A percentile compares a stretch with the other conserved stretches of the same genome.
Evolutionary conservation across 2,329 filamentous ascomycete species (phyloP).

Genomic region (Colletotrichum truncatum): DNA sequence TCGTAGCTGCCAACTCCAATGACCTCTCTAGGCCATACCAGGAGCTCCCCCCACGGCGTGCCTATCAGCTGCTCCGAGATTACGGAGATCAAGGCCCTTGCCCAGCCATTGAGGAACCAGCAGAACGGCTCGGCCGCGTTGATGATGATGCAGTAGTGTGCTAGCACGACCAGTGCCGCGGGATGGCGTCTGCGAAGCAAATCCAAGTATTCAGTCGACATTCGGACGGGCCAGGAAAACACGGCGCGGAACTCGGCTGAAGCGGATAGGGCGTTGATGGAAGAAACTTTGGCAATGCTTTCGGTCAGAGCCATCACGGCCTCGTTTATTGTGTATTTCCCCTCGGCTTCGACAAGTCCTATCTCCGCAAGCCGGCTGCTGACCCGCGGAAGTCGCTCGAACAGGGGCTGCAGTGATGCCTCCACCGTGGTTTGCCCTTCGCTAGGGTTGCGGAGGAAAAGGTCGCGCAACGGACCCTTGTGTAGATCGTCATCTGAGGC

Average conservation of each 20-base stretch:
- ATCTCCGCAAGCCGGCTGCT: background rate
- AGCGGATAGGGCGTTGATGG: slow-evolving; percentile 23
- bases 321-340: slow-evolving; percentile 19
- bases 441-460: slow-evolving; percentile 30
- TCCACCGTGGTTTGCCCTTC: slow-evolving; percentile 9
- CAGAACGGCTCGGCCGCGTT: slow-evolving; percentile 31
- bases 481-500: slow-evolving; percentile 35
- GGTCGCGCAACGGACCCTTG: slow-evolving; percentile 33
- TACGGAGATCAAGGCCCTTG: background rate
- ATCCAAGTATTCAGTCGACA: slow-evolving; percentile 34
- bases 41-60: slow-evolving; percentile 15
- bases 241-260: slow-evolving; percentile 34
- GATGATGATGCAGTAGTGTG: slow-evolving; percentile 36
- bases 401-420: slow-evolving; percentile 11
- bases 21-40: slow-evolving; percentile 16
- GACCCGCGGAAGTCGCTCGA: slow-evolving; percentile 5
- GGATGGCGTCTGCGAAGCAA: slow-evolving; percentile 33
- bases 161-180: slow-evolving; percentile 32
- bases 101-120: slow-evolving; percentile 33
- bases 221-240: slow-evolving; percentile 35
- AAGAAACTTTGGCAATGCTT: slow-evolving; percentile 16
- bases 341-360: slow-evolving; percentile 1
- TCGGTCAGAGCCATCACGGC: slow-evolving; percentile 22
- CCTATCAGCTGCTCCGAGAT: slow-evolving; percentile 17
- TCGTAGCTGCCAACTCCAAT: slow-evolving; percentile 13